Evolutionary conservation across 2,329 filamentous ascomycete genomes (phyloP), one percentile per base, ranked within the genome.

Genomic region (Ophiocordyceps sinensis): DNA sequence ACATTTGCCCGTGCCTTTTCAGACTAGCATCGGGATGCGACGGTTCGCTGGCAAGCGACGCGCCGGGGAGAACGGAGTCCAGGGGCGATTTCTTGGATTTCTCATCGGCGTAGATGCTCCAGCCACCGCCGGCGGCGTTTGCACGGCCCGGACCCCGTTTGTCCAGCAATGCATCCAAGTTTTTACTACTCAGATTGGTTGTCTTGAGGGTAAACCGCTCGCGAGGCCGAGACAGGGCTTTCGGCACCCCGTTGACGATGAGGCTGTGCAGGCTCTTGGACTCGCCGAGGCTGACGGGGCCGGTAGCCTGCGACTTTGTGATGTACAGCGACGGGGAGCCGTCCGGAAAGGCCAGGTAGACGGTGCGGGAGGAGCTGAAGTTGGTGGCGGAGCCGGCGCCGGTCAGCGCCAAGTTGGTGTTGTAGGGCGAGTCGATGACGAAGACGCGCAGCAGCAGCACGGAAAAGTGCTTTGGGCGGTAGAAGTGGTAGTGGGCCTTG

Each of bases 301-400:
- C 64, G 0, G 59, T 56, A 19, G 64, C 57, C 43, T 70, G 65
- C 6, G 69, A 64, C 44, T 67, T 75, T 39, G 73, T 74, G 36
- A 78, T 65, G 57, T 85, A 93, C 36, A 93, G 66, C 47, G 79
- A 79, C 0, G 85, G 83, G 11, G 83, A 81, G 29, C 79, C 82
- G 53, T 89, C 80, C 0, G 87, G 86, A 51, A 93, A 89, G 2
- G 84, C 82, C 45, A 93, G 67, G 53, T 85, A 91, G 32, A 94
- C 73, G 2, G 82, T 81, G 47, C 78, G 74, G 12, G 79, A 79
- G 2, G 75, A 66, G 47, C 85, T 79, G n/a, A 74, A 70, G 44
- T 67, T 68, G 38, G 70, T 55, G 14, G 58, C 51, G 5, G 51
- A 45, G 9, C 55, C 56, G 13, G 49, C 43, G 21, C 48, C 49